phyloP scores from a whole-genome alignment of 2,329 filamentous ascomycete species.

The Epichloe sibirici region DNA sequence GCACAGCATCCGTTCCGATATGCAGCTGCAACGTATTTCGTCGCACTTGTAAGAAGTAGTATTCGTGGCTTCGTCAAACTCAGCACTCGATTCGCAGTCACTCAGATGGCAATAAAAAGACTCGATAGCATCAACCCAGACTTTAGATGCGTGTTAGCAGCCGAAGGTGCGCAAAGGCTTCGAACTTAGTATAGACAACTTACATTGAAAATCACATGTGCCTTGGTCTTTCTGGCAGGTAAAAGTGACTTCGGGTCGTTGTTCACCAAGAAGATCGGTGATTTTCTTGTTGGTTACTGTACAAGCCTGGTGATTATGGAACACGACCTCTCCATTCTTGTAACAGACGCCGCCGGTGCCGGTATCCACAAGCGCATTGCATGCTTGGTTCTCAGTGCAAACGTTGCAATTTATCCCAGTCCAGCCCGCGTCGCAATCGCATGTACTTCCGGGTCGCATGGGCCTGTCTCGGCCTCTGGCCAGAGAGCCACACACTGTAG shows the following conservation, averaged over 20 bases:
- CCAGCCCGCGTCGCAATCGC: conserved; percentile 89
- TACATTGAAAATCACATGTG: conserved; percentile 91
- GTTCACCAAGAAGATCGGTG: conserved; percentile 67
- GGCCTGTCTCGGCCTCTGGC: conserved; percentile 68
- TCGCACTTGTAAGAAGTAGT: conserved; percentile 76
- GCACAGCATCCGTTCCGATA: conserved; percentile 86
- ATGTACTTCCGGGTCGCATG: conserved; percentile 57
- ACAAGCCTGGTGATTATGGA: conserved; percentile 95
- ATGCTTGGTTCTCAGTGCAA: conserved; percentile 72
- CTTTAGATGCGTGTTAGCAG: conserved; percentile 26
- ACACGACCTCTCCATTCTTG: conserved; percentile 76
- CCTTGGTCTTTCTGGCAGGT: conserved; percentile 65
- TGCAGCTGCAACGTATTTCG: conserved; percentile 74
- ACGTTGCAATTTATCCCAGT: conserved; percentile 96
- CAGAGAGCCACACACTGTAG: conserved; percentile 69
- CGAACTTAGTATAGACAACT: conserved; percentile 18
- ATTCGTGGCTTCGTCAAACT: conserved; percentile 60
- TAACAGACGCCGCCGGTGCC: conserved; percentile 81
- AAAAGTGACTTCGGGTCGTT: conserved; percentile 89
- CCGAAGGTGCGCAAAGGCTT: background rate
- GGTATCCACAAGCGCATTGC: conserved; percentile 76
- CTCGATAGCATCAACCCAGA: conserved; percentile 89
- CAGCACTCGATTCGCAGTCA: conserved; percentile 61
- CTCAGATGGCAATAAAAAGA: conserved; percentile 93
- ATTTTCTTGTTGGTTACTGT: conserved; percentile 96